Percentiles rank a stretch among this genome's conserved stretches.
These are phyloP conservation scores for Penstemon newberryi DNA, from an alignment of 257 asterid species.

Conservation along the genomic window DNA sequence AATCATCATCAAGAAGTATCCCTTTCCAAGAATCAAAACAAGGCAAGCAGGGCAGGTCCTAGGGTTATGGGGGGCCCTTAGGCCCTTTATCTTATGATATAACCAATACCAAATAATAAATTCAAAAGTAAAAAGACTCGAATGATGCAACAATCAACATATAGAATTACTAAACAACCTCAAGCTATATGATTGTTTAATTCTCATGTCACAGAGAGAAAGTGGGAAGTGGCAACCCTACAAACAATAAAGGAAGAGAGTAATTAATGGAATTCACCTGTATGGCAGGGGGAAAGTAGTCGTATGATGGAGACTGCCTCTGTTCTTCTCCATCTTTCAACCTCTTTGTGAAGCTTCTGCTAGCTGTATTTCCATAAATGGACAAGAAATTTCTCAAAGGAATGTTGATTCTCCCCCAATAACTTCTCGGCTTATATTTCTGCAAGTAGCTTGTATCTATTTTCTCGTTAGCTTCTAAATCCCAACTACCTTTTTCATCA, in stretches of 20 bases:
- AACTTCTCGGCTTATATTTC: slow-evolving; percentile 30
- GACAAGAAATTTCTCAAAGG: slow-evolving; percentile 31
- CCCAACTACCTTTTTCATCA: slow-evolving; percentile 33
- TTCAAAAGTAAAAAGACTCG: neutral
- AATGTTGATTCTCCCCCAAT: slow-evolving; percentile 23
- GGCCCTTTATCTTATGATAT: no score
- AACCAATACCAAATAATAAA: neutral
- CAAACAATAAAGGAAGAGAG: slow-evolving; percentile 5
- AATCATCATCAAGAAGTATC: no score
- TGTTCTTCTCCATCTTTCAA: slow-evolving; percentile 50
- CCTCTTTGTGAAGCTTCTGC: slow-evolving; percentile 45
- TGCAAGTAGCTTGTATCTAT: slow-evolving; percentile 20
- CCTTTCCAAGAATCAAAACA: no score
- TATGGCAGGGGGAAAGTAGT: slow-evolving; percentile 20
- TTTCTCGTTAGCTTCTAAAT: slow-evolving; percentile 42
- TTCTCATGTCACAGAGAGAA: neutral
- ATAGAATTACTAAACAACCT: slow-evolving; percentile 10
- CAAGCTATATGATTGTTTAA: slow-evolving; percentile 12
- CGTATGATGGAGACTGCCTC: slow-evolving; percentile 20
- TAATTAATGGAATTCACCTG: slow-evolving; percentile 29
- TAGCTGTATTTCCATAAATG: slow-evolving; percentile 22
- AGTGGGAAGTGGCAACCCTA: neutral
- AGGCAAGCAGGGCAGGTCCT: no score
- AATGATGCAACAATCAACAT: slow-evolving; percentile 1
- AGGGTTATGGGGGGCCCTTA: no score